Conservation (phyloP, 345 rosid species). For the Arabis hirsuta region DNA sequence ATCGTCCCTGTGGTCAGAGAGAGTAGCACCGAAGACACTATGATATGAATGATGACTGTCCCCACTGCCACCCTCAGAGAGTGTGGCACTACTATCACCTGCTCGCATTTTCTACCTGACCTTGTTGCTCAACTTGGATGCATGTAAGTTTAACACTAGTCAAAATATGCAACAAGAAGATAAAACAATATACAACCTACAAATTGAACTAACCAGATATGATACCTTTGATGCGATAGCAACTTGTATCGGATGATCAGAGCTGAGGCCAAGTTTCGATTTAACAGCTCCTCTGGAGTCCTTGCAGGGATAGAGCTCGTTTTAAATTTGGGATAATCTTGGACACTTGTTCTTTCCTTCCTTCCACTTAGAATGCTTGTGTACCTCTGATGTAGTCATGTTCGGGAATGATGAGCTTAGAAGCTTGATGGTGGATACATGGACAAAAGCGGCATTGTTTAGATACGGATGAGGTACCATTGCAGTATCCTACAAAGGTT, state of each 20-base stretch:
- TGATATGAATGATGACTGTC: conserved; percentile 75
- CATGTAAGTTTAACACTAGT: conserved; percentile 55
- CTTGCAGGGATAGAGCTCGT: conserved; percentile 54
- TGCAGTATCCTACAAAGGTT: conserved; percentile 85
- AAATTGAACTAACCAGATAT: conserved; percentile 84
- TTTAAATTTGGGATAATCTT: too few relatives aligned
- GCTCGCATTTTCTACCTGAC: conserved; percentile 76
- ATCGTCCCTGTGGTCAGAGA: conserved; percentile 75
- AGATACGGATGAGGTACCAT: conserved; percentile 58
- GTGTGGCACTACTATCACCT: conserved; percentile 54
- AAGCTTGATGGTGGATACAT: conserved; percentile 85
- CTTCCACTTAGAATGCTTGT: too few relatives aligned
- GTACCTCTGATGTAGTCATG: conserved; percentile 87
- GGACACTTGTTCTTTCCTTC: too few relatives aligned
- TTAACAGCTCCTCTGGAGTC: conserved; percentile 50
- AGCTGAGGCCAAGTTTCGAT: conserved; percentile 87
- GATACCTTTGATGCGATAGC: conserved; percentile 92
- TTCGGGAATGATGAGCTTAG: conserved; percentile 89
- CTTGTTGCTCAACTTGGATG: conserved; percentile 80
- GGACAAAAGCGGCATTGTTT: conserved; percentile 74
- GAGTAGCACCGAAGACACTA: conserved; percentile 57
- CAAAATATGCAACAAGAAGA: conserved; percentile 39
- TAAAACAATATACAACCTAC: conserved; percentile 35
- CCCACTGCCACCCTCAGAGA: conserved; percentile 78
- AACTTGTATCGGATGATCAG: conserved; percentile 85